These are phyloP conservation scores for Vitis riparia DNA, from an alignment of 164 flowering plant species.

Conservation along the genomic window DNA sequence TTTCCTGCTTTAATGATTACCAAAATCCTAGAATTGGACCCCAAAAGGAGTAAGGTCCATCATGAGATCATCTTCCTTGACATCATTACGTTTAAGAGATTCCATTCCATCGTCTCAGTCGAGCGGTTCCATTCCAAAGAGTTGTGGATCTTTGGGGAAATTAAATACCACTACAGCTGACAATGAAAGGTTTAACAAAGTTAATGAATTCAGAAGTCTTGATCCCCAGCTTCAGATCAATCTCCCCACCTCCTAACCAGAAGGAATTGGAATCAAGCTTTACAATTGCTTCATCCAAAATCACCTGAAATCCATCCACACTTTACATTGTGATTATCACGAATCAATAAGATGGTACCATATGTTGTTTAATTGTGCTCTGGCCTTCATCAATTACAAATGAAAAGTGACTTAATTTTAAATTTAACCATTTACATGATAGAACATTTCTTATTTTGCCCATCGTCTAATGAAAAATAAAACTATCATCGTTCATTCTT, in stretches of 20 bases:
- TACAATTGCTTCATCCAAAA: constrained; percentile 87
- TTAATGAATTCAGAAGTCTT: constrained; percentile 75
- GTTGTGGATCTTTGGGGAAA: neutral
- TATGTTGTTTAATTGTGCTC: too few species aligned
- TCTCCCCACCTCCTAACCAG: constrained; percentile 97
- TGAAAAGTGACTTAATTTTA: too few species aligned
- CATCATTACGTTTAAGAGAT: neutral
- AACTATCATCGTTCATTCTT: too few species aligned
- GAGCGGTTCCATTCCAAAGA: constrained; percentile 1
- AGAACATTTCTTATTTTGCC: too few species aligned
- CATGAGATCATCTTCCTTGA: too few species aligned
- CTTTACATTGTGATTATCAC: too few species aligned
- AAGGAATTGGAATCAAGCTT: constrained; percentile 84
- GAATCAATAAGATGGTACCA: neutral
- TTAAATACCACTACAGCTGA: constrained; percentile 52
- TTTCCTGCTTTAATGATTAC: too few species aligned
- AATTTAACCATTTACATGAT: too few species aligned
- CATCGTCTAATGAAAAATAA: too few species aligned
- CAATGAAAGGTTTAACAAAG: constrained; percentile 72
- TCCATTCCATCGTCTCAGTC: neutral
- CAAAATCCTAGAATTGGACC: too few species aligned
- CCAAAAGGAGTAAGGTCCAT: too few species aligned
- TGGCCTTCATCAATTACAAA: too few species aligned
- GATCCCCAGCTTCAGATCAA: constrained; percentile 85
- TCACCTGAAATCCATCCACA: constrained; percentile 62